Evolutionary conservation across 2,329 filamentous ascomycete species (phyloP), one percentile per base, ranked within the genome.

Genomic region (Chaetomiaceae sp.): DNA sequence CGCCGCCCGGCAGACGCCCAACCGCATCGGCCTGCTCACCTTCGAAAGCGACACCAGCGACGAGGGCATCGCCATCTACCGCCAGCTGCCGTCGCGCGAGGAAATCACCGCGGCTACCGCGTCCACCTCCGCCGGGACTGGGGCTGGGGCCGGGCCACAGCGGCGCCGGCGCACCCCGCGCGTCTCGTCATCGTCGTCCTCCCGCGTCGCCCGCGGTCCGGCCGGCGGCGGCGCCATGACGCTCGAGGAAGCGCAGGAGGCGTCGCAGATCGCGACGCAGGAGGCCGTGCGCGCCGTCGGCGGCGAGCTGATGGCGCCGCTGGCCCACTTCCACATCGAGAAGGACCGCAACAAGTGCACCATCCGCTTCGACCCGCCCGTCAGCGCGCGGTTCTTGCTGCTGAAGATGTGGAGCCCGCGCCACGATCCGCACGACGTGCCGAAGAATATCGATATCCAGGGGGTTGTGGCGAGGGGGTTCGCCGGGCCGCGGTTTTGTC

Each of bases 361-460:
- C 12, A 85, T 97, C 58, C 83, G 80, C 48, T 96, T 97, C 57
- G 80, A 90, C 57, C 86, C 88, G 47, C 84, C 86, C 0, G 78
- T 93, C 49, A 88, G 86, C 10, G 87, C 86, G 5, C 79, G 87
- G 47, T 94, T 86, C 62, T 84, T 97, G 42, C 67, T 96, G 34
- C 72, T 97, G 53, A 96, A 96, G 71, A 79, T 96, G 63, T 96
- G 88, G 86, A 89, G 83, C 58, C 85, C 86, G 2, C 78, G 79
- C 49, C 76, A 80, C 20, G 79, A 83, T 38, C 73, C 78, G 4
- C 58, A 62, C 5, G 71, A 71, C 48, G 26, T 19, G 26, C 41
- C 42, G 17, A 55, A 49, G 43, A 95, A 94, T 58, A 94, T 96
- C 53, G 89, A 95, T 61, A 88, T 97, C 32, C 86, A 95, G 64